These are phyloP conservation scores for Gossypium ekmanianum DNA, from an alignment of 345 rosid species.

Conservation along the genomic window DNA sequence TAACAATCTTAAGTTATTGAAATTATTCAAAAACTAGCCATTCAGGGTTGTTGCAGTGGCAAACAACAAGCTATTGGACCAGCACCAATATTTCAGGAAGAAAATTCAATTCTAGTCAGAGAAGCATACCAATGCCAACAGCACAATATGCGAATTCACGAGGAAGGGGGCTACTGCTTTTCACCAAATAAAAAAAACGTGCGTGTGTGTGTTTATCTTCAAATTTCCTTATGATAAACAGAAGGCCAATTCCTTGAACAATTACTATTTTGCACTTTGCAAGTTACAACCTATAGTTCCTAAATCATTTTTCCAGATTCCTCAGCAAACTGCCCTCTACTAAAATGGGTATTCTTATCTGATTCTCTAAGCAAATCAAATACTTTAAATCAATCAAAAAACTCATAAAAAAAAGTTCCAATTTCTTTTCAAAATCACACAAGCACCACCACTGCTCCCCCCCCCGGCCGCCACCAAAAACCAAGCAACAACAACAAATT, in stretches of 20 bases:
- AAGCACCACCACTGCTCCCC: background rate
- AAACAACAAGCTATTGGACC: background rate
- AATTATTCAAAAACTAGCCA: background rate
- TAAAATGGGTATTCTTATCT: background rate
- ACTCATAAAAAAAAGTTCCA: background rate
- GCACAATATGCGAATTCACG: background rate
- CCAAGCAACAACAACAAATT: background rate
- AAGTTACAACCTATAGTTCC: background rate
- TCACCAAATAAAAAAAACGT: background rate
- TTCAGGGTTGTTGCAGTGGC: background rate
- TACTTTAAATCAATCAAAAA: constrained; percentile 4
- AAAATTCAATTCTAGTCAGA: background rate
- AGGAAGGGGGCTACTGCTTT: background rate
- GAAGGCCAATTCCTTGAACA: background rate
- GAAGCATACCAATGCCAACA: background rate
- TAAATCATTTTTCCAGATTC: background rate
- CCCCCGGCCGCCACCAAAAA: background rate
- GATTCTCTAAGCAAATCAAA: background rate
- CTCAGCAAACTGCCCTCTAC: background rate
- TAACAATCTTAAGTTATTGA: background rate
- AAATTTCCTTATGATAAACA: background rate
- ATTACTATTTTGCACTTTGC: background rate
- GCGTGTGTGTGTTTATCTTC: background rate
- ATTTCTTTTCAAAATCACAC: background rate
- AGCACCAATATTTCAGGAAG: constrained; percentile 2